phyloP scores from a whole-genome alignment of 2,329 filamentous ascomycete genomes.

The Ophiosphaerella korrae region DNA sequence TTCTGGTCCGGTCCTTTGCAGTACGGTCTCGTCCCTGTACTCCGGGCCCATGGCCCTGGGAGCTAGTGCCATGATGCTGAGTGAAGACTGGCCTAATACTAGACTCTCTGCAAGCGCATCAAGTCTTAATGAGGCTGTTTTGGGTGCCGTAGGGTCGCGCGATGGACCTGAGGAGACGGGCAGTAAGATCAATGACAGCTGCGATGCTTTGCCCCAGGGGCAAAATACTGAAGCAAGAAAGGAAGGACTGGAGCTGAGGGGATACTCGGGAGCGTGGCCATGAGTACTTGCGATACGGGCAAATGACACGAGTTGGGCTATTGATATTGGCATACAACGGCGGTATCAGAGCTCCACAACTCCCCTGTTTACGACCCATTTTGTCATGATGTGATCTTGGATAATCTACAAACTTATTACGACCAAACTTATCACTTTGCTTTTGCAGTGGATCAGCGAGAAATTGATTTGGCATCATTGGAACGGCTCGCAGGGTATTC shows the following conservation, averaged over 20 bases:
- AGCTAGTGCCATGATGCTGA: neutral
- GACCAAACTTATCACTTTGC: too few relatives aligned
- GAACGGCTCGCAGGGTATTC: too few relatives aligned
- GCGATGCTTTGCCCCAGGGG: neutral
- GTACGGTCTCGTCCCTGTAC: neutral
- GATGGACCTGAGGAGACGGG: neutral
- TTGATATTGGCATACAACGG: too few relatives aligned
- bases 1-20: neutral
- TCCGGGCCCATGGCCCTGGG: neutral
- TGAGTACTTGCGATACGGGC: neutral
- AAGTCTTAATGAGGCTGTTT: conserved; percentile 8
- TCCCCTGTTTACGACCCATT: too few relatives aligned
- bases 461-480: too few relatives aligned
- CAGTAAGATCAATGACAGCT: neutral
- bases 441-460: too few relatives aligned
- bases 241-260: neutral
- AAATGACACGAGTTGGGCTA: too few relatives aligned
- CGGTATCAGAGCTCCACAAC: too few relatives aligned
- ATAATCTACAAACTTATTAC: too few relatives aligned
- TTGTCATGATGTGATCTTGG: too few relatives aligned
- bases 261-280: conserved; percentile 13
- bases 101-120: neutral
- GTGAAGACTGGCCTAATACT: too few relatives aligned
- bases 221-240: neutral
- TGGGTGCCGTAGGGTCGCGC: neutral